These are phyloP conservation scores for Posidonia australis DNA, from an alignment of 106 monocot species.

Conservation along the genomic window DNA sequence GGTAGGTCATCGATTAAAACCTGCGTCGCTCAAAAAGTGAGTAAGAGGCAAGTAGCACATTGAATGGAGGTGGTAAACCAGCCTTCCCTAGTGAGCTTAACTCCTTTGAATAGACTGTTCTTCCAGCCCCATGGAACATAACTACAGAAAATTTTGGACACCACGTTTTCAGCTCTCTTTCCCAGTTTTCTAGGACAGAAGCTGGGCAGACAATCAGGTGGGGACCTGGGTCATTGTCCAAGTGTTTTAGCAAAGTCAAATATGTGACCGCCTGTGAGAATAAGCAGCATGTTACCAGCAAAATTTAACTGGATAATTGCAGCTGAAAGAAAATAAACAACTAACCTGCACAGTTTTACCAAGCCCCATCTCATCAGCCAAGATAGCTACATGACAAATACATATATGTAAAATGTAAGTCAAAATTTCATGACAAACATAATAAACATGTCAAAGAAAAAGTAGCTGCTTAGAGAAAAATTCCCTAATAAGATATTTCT, in stretches of 20 bases:
- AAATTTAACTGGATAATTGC: background rate
- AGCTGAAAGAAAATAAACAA: background rate
- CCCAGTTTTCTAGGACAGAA: slow-evolving; percentile 96
- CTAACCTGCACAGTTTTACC: slow-evolving; percentile 97
- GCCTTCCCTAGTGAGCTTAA: slow-evolving; percentile 63
- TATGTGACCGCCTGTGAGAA: slow-evolving; percentile 77
- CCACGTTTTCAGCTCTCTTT: slow-evolving; percentile 88
- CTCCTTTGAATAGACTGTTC: slow-evolving; percentile 75
- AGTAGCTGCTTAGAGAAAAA: background rate
- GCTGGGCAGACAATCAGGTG: slow-evolving; percentile 97
- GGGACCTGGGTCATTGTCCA: slow-evolving; percentile 86
- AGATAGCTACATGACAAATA: slow-evolving; percentile 53
- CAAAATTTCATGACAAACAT: background rate
- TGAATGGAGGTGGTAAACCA: slow-evolving; percentile 82
- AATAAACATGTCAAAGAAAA: background rate
- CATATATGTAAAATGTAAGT: slow-evolving; percentile 1
- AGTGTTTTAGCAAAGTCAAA: slow-evolving; percentile 64
- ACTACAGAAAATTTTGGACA: slow-evolving; percentile 87
- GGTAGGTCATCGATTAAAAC: slow-evolving; percentile 14
- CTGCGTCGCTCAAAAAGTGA: slow-evolving; percentile 87
- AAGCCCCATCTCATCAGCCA: slow-evolving; percentile 99
- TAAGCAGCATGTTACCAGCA: background rate
- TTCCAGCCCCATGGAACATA: slow-evolving; percentile 87
- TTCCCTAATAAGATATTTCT: too few species aligned
- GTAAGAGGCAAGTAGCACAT: slow-evolving; percentile 79